Percentiles rank a stretch among this genome's conserved stretches.
Conservation (phyloP, 768 basidiomycete species). For the Mycena metata region DNA sequence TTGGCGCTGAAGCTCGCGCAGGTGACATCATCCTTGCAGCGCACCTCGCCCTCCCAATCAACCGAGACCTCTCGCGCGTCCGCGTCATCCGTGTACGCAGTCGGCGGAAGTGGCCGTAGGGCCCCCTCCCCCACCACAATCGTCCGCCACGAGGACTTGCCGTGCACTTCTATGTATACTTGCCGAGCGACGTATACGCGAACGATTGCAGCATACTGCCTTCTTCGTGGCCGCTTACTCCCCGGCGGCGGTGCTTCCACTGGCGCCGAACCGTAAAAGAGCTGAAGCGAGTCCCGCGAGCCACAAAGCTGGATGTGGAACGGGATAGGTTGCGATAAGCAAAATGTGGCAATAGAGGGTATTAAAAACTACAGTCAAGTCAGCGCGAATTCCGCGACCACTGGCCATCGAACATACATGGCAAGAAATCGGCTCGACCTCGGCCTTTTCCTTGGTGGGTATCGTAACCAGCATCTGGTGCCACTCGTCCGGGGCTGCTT, state of each 20-base stretch:
- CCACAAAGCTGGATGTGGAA: slow-evolving; percentile 70
- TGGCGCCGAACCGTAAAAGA: slow-evolving; percentile 46
- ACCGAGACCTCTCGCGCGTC: slow-evolving; percentile 49
- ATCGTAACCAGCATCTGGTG: slow-evolving; percentile 59
- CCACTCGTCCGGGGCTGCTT: slow-evolving; percentile 72
- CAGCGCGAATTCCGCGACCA: slow-evolving; percentile 29
- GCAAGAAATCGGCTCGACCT: slow-evolving; percentile 60
- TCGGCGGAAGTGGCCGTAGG: slow-evolving; percentile 54
- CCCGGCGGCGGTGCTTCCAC: slow-evolving; percentile 11
- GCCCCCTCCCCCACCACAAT: slow-evolving; percentile 60
- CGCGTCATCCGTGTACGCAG: slow-evolving; percentile 31
- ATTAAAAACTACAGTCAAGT: slow-evolving; percentile 55
- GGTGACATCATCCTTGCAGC: slow-evolving; percentile 54
- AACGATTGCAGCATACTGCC: slow-evolving; percentile 43
- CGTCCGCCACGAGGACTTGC: slow-evolving; percentile 52
- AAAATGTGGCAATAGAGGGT: slow-evolving; percentile 64
- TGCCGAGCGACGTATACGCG: slow-evolving; percentile 67
- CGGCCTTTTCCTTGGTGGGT: slow-evolving; percentile 48
- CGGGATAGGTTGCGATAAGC: slow-evolving; percentile 64
- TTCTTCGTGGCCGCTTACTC: slow-evolving; percentile 28
- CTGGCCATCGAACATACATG: slow-evolving; percentile 57
- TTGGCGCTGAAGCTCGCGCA: slow-evolving; percentile 60
- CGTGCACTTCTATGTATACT: slow-evolving; percentile 54
- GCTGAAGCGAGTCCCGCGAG: slow-evolving; percentile 57
- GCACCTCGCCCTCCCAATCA: slow-evolving; percentile 70